Base-by-base conservation (phyloP, 768 basidiomycete species). In the Porphyrellus cyaneotinctus region DNA sequence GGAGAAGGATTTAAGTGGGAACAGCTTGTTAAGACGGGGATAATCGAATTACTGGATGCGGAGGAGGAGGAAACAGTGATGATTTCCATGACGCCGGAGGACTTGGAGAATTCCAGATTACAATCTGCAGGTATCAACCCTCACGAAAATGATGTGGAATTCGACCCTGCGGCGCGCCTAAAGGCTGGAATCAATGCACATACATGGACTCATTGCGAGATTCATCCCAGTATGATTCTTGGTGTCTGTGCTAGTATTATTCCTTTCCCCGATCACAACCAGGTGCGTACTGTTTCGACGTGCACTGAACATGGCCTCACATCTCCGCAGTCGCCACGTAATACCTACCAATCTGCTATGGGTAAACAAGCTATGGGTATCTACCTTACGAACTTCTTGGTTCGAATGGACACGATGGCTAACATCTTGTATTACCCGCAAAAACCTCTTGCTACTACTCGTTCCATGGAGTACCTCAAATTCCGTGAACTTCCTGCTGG, bases 331-430 rank as follows among this genome's bases (percentile, higher is more conserved):
- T 99, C 95, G 53, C 95, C 95, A 59, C 97, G 95, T 84, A 99
- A 99, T 68, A 99, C 95, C 5, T 99, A 99, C 66, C 95, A 99
- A 75, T 98, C 95, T 41, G 95, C 95, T 47, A 99, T 99, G 95
- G 97, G 97, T 62, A 99, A 99, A 75, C 95, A 99, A 83, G 95
- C 95, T 12, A 99, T 99, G 95, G 95, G 97, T 46, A 93, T 98
- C 59, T 97, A 90, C 73, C 80, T 98, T 32, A 98, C 95, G 32
- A 99, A 98, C 72, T 99, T 95, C 79, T 82, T 97, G 60, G 88
- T 97, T 60, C 92, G 95, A 49, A 95, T 98, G 93, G 95, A 99
- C 70, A 99, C 97, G 11, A 98, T 98, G 95, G 93, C 95, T 60
- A 99, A 99, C 66, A 97, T 99, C 58, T 80, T 99, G 41, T 99